A percentile compares a stretch with the other conserved stretches of the same genome.
Evolutionary conservation across 257 asterid species (phyloP).

Genomic region (Leptodermis oblonga): DNA sequence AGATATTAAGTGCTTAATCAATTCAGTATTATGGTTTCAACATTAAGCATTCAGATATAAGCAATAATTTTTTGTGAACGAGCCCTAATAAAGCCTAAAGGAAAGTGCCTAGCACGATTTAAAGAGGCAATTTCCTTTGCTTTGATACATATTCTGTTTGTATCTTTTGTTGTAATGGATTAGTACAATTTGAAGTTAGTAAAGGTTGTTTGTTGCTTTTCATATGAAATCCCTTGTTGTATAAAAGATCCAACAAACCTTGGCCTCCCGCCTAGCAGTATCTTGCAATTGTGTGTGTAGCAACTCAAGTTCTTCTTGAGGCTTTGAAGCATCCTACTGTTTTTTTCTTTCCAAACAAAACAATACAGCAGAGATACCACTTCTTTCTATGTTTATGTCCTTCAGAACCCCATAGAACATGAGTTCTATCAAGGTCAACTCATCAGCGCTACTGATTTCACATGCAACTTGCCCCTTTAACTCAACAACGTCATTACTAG

Average conservation of each 20-base stretch:
- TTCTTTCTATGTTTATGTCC: conserved; percentile 77
- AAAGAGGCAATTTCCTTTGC: too few species aligned
- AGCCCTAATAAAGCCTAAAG: too few species aligned
- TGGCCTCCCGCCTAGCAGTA: conserved; percentile 81
- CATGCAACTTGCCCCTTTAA: too few species aligned
- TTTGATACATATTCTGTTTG: too few species aligned
- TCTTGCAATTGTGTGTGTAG: conserved; percentile 76
- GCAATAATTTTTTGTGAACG: too few species aligned
- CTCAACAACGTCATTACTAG: too few species aligned
- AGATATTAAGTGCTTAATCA: too few species aligned
- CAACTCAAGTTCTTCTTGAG: conserved; percentile 75
- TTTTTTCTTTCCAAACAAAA: conserved; percentile 95
- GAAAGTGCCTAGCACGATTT: too few species aligned
- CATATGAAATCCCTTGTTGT: conserved; percentile 55
- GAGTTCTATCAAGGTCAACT: conserved; percentile 80
- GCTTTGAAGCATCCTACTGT: conserved; percentile 84
- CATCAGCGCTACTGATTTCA: conserved; percentile 99
- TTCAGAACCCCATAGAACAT: conserved; percentile 80
- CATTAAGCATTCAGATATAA: too few species aligned
- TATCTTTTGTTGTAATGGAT: too few species aligned
- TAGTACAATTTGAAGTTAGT: too few species aligned
- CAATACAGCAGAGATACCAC: conserved; percentile 89
- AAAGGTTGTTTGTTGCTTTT: background rate
- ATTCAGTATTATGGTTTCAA: too few species aligned
- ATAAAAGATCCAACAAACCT: conserved; percentile 88